Base-by-base conservation (phyloP, 495 filamentous ascomycete species). In the Trypethelium eluteriae region DNA sequence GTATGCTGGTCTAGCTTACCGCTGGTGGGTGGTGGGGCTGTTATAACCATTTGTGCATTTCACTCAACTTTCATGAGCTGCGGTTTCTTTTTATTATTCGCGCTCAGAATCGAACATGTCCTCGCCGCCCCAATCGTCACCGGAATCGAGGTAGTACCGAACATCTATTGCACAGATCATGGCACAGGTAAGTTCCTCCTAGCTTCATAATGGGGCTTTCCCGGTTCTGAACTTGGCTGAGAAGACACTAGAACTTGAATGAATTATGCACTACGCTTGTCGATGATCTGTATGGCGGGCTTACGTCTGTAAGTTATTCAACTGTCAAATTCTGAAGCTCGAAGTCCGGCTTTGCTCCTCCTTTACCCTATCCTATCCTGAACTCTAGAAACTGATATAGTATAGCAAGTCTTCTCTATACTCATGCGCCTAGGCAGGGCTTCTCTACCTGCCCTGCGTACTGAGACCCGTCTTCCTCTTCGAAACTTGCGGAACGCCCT, bases 191-290 rank as follows among this genome's bases (percentile, higher is more conserved):
- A 6, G 34, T 59, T 18, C 14, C n/a, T 59, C 11, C 36, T 2
- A 7, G 32, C 53, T 36, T 59, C 25, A 35, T 59, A 36, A 4
- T 2, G 53, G 53, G 53, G 53, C 32, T 35, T 6, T 1, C 14
- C 18, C 18, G 14, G 36, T 2, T 35, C 6, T 18, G 18, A 7
- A 18, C 34, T 10, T 7, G 5, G 9, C 53, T 59, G 5, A 59
- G 18, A n/a, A 9, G 5, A 7, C 32, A 6, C 7, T 36, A 59
- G 76, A 64, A 75, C 47, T 69, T 77, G 53, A 82, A 84, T 73
- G 89, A 98, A 83, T 88, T 98, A 63, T 96, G 91, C 78, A 81
- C 85, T 77, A 86, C 96, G 71, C 83, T 97, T n/a, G 86, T 97
- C 57, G 84, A 91, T 67, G 91, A 96, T 72, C 83, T 89, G 32